Evolutionary conservation across 805 yeast genomes (phyloP).

Genomic region (Metschnikowia amazonensis): DNA sequence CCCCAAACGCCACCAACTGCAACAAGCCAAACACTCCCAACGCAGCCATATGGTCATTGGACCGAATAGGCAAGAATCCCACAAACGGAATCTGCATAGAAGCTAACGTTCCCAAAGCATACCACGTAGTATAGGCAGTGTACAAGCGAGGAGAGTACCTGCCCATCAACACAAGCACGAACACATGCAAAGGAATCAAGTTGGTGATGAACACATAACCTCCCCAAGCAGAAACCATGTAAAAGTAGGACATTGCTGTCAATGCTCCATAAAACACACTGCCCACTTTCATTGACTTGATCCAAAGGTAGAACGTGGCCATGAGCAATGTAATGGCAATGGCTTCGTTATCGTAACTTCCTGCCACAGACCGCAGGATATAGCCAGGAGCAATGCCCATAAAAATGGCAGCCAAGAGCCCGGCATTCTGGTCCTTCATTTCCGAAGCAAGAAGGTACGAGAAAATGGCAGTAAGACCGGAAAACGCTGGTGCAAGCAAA

Average conservation of each 20-base stretch:
- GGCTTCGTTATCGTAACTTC: conserved; percentile 98
- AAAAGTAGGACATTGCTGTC: conserved; percentile 87
- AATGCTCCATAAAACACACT: conserved; percentile 78
- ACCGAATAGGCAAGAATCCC: conserved; percentile 93
- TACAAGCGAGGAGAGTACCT: conserved; percentile 80
- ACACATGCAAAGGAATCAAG: conserved; percentile 92
- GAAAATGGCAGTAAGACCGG: conserved; percentile 86
- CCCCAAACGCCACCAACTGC: conserved; percentile 85
- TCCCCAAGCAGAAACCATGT: conserved; percentile 99
- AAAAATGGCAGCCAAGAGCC: conserved; percentile 86
- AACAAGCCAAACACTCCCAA: conserved; percentile 94
- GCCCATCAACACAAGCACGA: conserved; percentile 89
- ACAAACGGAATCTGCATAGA: conserved; percentile 99
- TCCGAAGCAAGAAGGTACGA: conserved; percentile 86
- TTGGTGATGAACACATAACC: conserved; percentile 98
- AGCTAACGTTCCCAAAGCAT: conserved; percentile 92
- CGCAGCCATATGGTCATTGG: conserved; percentile 98
- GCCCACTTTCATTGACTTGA: conserved; percentile 88
- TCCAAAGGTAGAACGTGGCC: conserved; percentile 96
- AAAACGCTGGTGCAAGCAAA: conserved; percentile 91
- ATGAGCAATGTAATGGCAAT: conserved; percentile 93
- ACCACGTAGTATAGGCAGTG: conserved; percentile 95
- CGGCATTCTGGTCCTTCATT: conserved; percentile 86
- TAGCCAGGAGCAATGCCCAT: conserved; percentile 99
- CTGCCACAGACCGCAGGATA: conserved; percentile 97